phyloP scores from a whole-genome alignment of 2,329 filamentous ascomycete genomes.

The Sporothrix pseudoabietina region DNA sequence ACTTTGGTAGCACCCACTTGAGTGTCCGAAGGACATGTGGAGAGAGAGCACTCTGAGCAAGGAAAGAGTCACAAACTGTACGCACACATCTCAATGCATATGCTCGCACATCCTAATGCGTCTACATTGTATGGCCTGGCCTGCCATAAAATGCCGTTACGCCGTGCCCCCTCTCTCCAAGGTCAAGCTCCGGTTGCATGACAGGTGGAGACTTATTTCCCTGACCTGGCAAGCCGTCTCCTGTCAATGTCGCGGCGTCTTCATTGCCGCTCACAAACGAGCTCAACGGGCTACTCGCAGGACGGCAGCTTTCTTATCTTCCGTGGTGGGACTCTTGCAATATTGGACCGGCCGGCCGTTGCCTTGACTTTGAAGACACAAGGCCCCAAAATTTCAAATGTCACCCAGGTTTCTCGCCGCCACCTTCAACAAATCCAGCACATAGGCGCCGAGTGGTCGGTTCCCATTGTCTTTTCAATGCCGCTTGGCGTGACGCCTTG shows the following conservation, averaged over 20 bases:
- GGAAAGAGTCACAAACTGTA: slow-evolving; percentile 11
- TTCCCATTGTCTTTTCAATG: background rate
- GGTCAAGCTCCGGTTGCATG: slow-evolving; percentile 43
- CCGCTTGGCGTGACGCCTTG: background rate
- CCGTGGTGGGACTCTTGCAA: slow-evolving; percentile 7
- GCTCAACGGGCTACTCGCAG: background rate
- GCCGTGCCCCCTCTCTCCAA: slow-evolving; percentile 39
- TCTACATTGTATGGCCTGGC: background rate
- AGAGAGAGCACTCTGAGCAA: background rate
- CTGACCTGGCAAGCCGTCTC: slow-evolving; percentile 17
- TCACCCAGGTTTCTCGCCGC: background rate
- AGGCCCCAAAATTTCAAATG: background rate
- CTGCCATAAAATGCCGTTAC: background rate
- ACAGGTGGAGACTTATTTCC: slow-evolving; percentile 44
- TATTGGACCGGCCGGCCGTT: background rate
- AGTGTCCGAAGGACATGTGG: background rate
- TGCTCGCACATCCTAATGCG: slow-evolving; percentile 9
- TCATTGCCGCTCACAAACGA: slow-evolving; percentile 20
- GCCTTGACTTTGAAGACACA: background rate
- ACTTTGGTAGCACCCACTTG: background rate
- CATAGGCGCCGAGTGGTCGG: slow-evolving; percentile 15
- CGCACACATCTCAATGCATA: slow-evolving; percentile 25
- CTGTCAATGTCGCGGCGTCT: slow-evolving; percentile 5
- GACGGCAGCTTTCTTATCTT: background rate
- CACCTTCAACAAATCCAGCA: background rate